These are phyloP conservation scores for Blastomyces emzantsi DNA, from an alignment of 2,329 filamentous ascomycete species.

Conservation along the genomic window DNA sequence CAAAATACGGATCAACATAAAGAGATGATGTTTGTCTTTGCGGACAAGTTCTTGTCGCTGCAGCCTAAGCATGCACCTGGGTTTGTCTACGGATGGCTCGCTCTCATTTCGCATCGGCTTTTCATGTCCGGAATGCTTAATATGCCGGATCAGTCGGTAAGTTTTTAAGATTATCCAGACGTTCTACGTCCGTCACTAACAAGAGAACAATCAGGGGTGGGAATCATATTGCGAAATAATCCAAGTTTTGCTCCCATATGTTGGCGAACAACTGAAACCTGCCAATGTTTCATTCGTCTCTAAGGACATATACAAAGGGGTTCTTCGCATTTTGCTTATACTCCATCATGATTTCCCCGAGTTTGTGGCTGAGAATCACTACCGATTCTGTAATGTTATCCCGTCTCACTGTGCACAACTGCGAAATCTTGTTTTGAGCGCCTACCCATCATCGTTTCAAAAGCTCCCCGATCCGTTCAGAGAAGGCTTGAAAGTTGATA, in stretches of 20 bases:
- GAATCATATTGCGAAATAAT: constrained; percentile 63
- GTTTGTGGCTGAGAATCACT: constrained; percentile 80
- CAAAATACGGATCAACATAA: constrained; percentile 54
- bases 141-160: constrained; percentile 49
- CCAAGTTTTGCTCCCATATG: constrained; percentile 60
- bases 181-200: constrained; percentile 6
- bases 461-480: constrained; percentile 68
- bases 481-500: constrained; percentile 65
- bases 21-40: constrained; percentile 63
- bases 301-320: constrained; percentile 76
- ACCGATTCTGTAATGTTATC: constrained; percentile 69
- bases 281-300: constrained; percentile 58
- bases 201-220: constrained; percentile 52
- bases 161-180: constrained; percentile 8
- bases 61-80: constrained; percentile 69
- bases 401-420: constrained; percentile 78
- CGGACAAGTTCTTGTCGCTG: constrained; percentile 60
- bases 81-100: constrained; percentile 79
- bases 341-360: constrained; percentile 93
- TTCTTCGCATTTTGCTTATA: constrained; percentile 71
- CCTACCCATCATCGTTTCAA: constrained; percentile 59
- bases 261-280: constrained; percentile 71
- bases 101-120: constrained; percentile 70
- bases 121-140: constrained; percentile 73
- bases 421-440: constrained; percentile 77